These are phyloP conservation scores for Hypomyces perniciosus DNA, from an alignment of 2,329 filamentous ascomycete species.

Conservation along the genomic window DNA sequence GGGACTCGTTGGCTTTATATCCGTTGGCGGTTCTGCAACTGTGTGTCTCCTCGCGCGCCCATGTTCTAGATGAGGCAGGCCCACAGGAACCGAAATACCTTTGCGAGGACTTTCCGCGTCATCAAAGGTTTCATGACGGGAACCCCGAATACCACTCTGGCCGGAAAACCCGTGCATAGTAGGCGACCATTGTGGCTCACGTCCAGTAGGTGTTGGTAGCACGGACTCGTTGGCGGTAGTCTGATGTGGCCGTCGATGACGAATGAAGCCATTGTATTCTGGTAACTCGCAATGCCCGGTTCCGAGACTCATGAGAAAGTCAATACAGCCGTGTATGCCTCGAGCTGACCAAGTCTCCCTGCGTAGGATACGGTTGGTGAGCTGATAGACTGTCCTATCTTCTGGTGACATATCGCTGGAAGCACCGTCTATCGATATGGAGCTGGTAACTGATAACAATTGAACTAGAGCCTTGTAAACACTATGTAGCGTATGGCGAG, in stretches of 20 bases:
- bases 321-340: conserved; percentile 40
- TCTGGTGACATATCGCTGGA: conserved; percentile 37
- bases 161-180: background rate
- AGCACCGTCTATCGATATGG: conserved; percentile 40
- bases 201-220: background rate
- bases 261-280: conserved; percentile 29
- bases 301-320: conserved; percentile 47
- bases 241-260: conserved; percentile 12
- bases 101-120: conserved; percentile 10
- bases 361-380: conserved; percentile 38
- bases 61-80: conserved; percentile 11
- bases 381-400: conserved; percentile 37
- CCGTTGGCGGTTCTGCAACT: conserved; percentile 40
- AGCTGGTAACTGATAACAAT: conserved; percentile 39
- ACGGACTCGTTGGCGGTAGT: background rate
- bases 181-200: conserved; percentile 8
- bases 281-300: conserved; percentile 33
- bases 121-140: conserved; percentile 11
- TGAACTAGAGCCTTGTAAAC: conserved; percentile 48
- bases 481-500: conserved; percentile 35
- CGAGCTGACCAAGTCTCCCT: conserved; percentile 42
- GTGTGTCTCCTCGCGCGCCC: conserved; percentile 35
- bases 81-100: background rate
- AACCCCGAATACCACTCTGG: conserved; percentile 3
- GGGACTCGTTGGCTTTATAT: conserved; percentile 32